phyloP scores from a whole-genome alignment of 179 eudicot genomes.

The Beta lomatogona region DNA sequence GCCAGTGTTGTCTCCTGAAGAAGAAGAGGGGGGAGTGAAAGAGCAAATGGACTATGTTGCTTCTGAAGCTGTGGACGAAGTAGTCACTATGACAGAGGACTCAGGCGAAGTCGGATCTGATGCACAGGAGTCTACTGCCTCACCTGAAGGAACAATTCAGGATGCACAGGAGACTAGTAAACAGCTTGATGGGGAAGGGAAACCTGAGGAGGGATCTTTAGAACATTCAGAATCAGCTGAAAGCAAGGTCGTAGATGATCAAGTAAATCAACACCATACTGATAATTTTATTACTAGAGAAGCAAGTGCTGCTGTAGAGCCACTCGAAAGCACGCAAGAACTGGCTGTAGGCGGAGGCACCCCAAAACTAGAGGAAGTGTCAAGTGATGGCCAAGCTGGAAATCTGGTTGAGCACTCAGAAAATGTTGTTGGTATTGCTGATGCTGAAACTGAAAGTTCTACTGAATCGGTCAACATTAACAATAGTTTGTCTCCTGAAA shows the following conservation, averaged over 20 bases:
- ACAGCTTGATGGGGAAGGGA: slow-evolving; percentile 35
- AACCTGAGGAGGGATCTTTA: slow-evolving; percentile 32
- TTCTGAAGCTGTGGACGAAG: slow-evolving; percentile 35
- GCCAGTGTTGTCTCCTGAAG: slow-evolving; percentile 32
- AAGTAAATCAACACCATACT: slow-evolving; percentile 33
- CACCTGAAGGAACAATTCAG: slow-evolving; percentile 26
- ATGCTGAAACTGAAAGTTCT: slow-evolving; percentile 39
- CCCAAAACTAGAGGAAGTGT: slow-evolving; percentile 35
- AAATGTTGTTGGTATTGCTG: slow-evolving; percentile 27
- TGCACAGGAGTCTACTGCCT: slow-evolving; percentile 32
- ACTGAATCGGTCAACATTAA: slow-evolving; percentile 30
- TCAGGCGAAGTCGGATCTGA: slow-evolving; percentile 34
- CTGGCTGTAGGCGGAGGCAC: slow-evolving; percentile 32
- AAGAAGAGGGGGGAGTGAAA: slow-evolving; percentile 35
- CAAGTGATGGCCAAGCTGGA: slow-evolving; percentile 37
- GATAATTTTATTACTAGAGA: slow-evolving; percentile 28
- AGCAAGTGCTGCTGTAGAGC: slow-evolving; percentile 32
- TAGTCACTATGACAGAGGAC: slow-evolving; percentile 22
- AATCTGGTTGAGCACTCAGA: slow-evolving; percentile 34
- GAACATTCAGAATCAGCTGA: slow-evolving; percentile 39
- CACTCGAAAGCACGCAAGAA: slow-evolving; percentile 42
- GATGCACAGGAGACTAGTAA: slow-evolving; percentile 27
- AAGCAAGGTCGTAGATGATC: slow-evolving; percentile 35
- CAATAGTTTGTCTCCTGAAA: slow-evolving; percentile 31
- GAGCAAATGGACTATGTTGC: slow-evolving; percentile 27